Evolutionary conservation across 495 filamentous ascomycete species (phyloP), one percentile per base, ranked within the genome.

Genomic region (Viridothelium virens): DNA sequence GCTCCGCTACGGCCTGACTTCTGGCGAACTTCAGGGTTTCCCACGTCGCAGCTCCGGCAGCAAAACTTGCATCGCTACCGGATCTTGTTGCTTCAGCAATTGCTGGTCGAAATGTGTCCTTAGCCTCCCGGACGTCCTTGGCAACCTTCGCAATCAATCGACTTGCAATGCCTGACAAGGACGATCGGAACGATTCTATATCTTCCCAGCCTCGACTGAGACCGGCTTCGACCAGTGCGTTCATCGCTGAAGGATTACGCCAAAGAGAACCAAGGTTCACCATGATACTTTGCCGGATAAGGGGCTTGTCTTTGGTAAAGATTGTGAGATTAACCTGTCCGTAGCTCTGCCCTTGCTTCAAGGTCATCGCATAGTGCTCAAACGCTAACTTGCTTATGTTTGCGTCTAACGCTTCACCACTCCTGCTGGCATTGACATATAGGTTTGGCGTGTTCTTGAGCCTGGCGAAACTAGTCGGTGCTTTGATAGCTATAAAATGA

Each of bases 191-290:
- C 31, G 18, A 9, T 18, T 36, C 31, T 3, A 14, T 75, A 14
- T 64, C 67, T 14, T 76, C 74, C 11, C 74, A 74, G 62, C 71
- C 73, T 2, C 71, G 74, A 18, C 50, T 64, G 36, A 69, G 76
- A 12, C 77, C 75, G 9, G 65, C 68, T 4, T 79, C 77, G 5
- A 59, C 7, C 18, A 31, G 25, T 34, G 53, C n/a, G 18, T 31
- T 59, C 7, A 59, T 36, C 7, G 53, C 53, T 9, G 53, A 33
- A 36, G 18, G 18, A 36, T 63, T 63, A 25, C 37, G 61, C 61
- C 61, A 63, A 37, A 47, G 33, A 41, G 61, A 63, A n/a, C 61
- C 61, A 41, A 63, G 41, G 41, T 63, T 31, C 1, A 63, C 38
- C 61, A n/a, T 3, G n/a, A 63, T 41, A 37, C 61, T 63, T 47